A percentile compares a stretch with the other conserved stretches of the same genome.
phyloP scores from a whole-genome alignment of 345 rosid genomes.

The Melaleuca quinquenervia region DNA sequence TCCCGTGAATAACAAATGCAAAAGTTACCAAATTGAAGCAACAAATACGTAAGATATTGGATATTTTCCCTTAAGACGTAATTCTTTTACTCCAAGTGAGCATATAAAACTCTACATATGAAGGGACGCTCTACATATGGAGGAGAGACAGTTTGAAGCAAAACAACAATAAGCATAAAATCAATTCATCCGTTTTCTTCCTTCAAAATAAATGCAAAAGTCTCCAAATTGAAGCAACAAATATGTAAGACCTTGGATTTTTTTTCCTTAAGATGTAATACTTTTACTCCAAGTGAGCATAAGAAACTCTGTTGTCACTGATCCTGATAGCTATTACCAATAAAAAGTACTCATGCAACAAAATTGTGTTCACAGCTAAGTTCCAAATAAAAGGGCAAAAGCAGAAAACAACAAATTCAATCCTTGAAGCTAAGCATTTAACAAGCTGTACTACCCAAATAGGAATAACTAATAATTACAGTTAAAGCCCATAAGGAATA shows the following conservation, averaged over 20 bases:
- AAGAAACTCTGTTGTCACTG: background rate
- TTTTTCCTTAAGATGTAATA: background rate
- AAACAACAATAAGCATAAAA: background rate
- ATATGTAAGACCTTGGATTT: background rate
- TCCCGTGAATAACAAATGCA: background rate
- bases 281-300: background rate
- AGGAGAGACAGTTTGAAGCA: background rate
- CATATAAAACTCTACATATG: too few species aligned
- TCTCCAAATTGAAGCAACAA: background rate
- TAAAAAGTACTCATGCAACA: background rate
- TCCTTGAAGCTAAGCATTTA: background rate
- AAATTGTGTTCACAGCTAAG: background rate
- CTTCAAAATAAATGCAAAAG: background rate
- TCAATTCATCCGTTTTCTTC: background rate
- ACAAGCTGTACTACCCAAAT: background rate
- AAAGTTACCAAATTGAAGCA: background rate
- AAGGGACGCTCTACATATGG: conserved; percentile 73
- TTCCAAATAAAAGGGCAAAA: background rate
- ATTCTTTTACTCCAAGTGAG: too few species aligned
- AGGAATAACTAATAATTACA: background rate
- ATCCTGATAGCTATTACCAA: background rate
- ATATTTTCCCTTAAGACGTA: too few species aligned
- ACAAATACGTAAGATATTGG: background rate
- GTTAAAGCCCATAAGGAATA: background rate
- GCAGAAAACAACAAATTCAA: background rate